These are phyloP conservation scores for Acacia concinna DNA, from an alignment of 331 rosid genomes.

Conservation along the genomic window DNA sequence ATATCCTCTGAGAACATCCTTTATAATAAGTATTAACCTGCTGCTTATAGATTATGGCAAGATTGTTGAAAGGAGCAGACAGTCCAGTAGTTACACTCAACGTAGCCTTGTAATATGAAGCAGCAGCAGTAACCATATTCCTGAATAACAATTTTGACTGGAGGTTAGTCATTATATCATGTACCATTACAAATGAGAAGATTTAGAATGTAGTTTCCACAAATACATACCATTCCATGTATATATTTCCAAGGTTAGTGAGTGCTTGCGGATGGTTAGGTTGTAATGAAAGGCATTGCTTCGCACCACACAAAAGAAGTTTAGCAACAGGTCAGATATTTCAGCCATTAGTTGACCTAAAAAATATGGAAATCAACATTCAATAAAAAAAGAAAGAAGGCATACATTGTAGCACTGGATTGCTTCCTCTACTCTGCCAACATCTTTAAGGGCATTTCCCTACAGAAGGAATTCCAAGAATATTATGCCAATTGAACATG, in stretches of 20 bases:
- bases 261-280: slow-evolving; percentile 99
- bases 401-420: slow-evolving; percentile 90
- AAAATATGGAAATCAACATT: background rate
- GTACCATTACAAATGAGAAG: slow-evolving; percentile 6
- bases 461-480: slow-evolving; percentile 20
- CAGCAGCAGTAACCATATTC: slow-evolving; percentile 96
- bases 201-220: slow-evolving; percentile 5
- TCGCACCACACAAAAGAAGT: slow-evolving; percentile 31
- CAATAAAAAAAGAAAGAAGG: background rate
- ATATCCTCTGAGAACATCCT: background rate
- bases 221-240: slow-evolving; percentile 88
- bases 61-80: slow-evolving; percentile 82
- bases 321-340: slow-evolving; percentile 32
- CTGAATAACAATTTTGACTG: slow-evolving; percentile 42
- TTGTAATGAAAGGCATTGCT: slow-evolving; percentile 95
- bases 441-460: slow-evolving; percentile 97
- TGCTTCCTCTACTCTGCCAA: slow-evolving; percentile 95
- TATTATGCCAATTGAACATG: background rate
- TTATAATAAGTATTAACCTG: slow-evolving; percentile 32
- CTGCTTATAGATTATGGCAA: slow-evolving; percentile 77
- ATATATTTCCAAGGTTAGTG: slow-evolving; percentile 97
- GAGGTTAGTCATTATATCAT: background rate
- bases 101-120: slow-evolving; percentile 91
- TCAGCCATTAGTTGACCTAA: background rate
- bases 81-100: slow-evolving; percentile 87